phyloP scores from a whole-genome alignment of 1,284 basidiomycete species.

The Apiotrichum veenhuisii region DNA sequence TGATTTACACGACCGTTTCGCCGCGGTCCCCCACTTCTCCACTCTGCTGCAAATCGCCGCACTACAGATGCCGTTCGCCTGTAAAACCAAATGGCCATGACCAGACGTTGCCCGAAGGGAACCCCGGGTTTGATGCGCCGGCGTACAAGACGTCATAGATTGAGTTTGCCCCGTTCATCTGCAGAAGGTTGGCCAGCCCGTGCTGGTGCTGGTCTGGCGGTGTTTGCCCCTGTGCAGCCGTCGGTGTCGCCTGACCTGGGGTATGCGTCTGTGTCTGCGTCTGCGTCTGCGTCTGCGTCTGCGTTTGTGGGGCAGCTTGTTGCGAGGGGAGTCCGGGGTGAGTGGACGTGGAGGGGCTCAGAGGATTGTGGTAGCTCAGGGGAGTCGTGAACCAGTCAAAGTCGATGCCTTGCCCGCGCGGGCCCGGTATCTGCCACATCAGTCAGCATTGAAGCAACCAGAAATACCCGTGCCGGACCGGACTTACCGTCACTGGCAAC shows the following conservation, averaged over 20 bases:
- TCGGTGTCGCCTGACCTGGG: neutral
- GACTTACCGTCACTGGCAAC: neutral
- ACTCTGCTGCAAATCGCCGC: no score
- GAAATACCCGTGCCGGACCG: neutral
- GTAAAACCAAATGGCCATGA: conserved; percentile 11
- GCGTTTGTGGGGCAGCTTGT: no score
- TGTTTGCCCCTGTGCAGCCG: neutral
- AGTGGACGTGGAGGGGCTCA: neutral
- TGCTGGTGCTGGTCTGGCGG: neutral
- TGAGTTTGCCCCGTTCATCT: neutral
- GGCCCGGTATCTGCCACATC: neutral
- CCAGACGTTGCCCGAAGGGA: conserved; percentile 9
- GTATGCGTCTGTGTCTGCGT: neutral
- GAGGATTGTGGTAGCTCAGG: neutral
- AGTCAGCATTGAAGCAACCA: no score
- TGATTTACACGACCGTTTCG: no score
- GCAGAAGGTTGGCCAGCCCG: neutral
- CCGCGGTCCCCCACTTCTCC: no score
- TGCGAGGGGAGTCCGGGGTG: neutral
- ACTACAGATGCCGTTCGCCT: neutral
- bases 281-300: neutral
- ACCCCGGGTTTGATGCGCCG: conserved; percentile 2
- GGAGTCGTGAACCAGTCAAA: conserved; percentile 3
- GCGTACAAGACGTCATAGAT: conserved; percentile 15
- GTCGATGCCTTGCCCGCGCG: neutral